These are phyloP conservation scores for Tripidium arundinaceum DNA, from an alignment of 202 grass and related monocot species.

Conservation along the genomic window DNA sequence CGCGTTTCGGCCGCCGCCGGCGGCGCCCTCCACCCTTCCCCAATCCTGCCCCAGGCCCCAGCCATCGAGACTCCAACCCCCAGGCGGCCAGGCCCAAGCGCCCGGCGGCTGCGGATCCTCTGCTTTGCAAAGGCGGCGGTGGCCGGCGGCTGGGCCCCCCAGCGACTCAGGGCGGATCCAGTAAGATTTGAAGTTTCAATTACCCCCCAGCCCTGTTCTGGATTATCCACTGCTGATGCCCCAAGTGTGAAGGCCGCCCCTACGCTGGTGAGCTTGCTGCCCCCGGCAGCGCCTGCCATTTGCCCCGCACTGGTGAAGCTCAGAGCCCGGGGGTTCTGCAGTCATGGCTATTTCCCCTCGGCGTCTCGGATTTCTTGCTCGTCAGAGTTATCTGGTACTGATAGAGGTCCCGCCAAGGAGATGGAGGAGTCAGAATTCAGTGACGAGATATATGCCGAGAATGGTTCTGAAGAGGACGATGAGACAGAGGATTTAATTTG, in stretches of 20 bases:
- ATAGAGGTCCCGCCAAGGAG: neutral
- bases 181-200: too few species aligned
- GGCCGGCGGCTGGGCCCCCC: neutral
- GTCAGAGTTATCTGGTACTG: neutral
- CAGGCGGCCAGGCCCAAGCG: neutral
- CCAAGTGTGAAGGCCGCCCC: neutral
- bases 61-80: neutral
- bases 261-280: neutral
- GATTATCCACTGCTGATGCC: neutral
- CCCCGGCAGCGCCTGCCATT: neutral
- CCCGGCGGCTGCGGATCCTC: neutral
- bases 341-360: neutral
- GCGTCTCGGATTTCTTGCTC: neutral
- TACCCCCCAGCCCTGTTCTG: neutral
- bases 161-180: too few species aligned
- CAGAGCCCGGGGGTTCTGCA: neutral
- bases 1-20: neutral
- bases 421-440: neutral
- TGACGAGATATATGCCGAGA: neutral
- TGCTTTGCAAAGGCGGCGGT: neutral
- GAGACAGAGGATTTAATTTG: conserved; percentile 25
- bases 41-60: neutral
- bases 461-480: neutral
- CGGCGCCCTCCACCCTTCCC: neutral
- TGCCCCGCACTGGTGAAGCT: neutral